A percentile compares a stretch with the other conserved stretches of the same genome.
Conservation (phyloP, 2,329 filamentous ascomycete genomes). For the Pyrenochaeta sp. region DNA sequence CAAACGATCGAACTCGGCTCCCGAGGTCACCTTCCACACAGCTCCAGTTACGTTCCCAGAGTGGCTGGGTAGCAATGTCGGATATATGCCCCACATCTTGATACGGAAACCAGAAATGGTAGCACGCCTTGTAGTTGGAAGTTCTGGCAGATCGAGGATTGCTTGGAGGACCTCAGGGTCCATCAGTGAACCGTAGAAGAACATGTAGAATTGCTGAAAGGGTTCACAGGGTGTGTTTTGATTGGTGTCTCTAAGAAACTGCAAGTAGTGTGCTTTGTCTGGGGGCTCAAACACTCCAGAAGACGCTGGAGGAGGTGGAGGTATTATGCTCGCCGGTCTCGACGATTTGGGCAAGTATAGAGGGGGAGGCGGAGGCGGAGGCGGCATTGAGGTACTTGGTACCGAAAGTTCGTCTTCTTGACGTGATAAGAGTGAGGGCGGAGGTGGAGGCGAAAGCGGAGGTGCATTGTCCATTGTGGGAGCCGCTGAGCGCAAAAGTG, state of each 20-base stretch:
- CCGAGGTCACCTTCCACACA: constrained; percentile 19
- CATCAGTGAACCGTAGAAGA: constrained; percentile 45
- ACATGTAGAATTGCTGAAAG: constrained; percentile 36
- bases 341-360: constrained; percentile 2
- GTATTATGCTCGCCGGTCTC: constrained; percentile 3
- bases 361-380: constrained; percentile 4
- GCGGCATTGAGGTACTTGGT: constrained; percentile 3
- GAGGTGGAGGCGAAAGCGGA: constrained; percentile 7
- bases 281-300: constrained; percentile 4
- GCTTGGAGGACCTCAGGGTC: constrained; percentile 39
- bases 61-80: constrained; percentile 22
- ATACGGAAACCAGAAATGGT: constrained; percentile 32
- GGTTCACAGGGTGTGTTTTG: constrained; percentile 8
- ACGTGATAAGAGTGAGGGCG: constrained; percentile 1
- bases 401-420: constrained; percentile 4
- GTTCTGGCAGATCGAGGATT: constrained; percentile 31
- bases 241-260: constrained; percentile 7
- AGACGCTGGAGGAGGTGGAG: constrained; percentile 3
- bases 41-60: constrained; percentile 15
- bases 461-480: constrained; percentile 3
- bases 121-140: constrained; percentile 24
- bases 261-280: constrained; percentile 5
- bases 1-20: constrained; percentile 22
- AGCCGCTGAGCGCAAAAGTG: constrained; percentile 1
- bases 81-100: constrained; percentile 47